These are phyloP conservation scores for Fusarium siculi DNA, from an alignment of 2,329 filamentous ascomycete genomes.

Conservation along the genomic window DNA sequence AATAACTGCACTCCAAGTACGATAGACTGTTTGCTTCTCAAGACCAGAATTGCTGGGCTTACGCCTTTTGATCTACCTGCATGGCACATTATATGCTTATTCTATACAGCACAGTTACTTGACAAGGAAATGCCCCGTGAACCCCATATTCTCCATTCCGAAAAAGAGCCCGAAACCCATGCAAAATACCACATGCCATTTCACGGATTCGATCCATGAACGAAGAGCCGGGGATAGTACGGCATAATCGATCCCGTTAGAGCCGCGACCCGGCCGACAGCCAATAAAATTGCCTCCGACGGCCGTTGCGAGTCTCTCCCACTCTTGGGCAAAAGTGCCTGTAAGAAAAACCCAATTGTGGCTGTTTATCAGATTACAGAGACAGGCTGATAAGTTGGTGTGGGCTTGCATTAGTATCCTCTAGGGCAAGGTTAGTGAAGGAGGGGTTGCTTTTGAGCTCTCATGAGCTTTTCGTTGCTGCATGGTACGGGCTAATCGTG, in stretches of 20 bases:
- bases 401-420: slow-evolving; percentile 30
- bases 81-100: not conserved
- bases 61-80: not conserved
- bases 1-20: not conserved
- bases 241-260: not conserved
- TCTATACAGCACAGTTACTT: not conserved
- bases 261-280: slow-evolving; percentile 37
- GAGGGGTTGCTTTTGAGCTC: not conserved
- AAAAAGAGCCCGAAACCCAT: slow-evolving; percentile 1
- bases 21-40: not conserved
- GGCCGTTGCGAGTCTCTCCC: slow-evolving; percentile 13
- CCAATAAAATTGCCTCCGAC: slow-evolving; percentile 19
- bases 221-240: slow-evolving; percentile 3
- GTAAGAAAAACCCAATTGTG: slow-evolving; percentile 7
- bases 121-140: not conserved
- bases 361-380: slow-evolving; percentile 7
- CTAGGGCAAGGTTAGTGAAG: slow-evolving; percentile 5
- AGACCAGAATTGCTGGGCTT: not conserved
- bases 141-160: slow-evolving; percentile 5
- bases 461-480: not conserved
- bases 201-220: not conserved
- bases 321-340: slow-evolving; percentile 19
- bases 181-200: not conserved
- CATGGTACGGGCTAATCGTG: not conserved
- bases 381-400: not conserved